Base-by-base conservation (phyloP, 139 green algal species). In the Chloropicon primus region DNA sequence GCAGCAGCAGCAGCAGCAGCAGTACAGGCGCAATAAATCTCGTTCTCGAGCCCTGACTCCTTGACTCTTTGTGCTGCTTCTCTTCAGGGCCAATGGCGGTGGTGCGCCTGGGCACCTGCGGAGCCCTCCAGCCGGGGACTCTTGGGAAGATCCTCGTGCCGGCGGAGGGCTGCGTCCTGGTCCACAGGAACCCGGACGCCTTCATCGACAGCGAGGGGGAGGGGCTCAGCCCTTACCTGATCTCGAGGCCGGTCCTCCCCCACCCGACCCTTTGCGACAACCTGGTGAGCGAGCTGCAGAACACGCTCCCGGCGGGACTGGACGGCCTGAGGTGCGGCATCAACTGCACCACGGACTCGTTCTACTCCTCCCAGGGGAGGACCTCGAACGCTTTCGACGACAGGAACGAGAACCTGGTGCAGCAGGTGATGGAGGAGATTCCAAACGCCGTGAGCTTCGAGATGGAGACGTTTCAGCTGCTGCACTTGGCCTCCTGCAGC, bases 401-500 rank as follows among this genome's bases (percentile, higher is more conserved):
- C 71, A 25, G 25, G 10, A 93, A 92, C 73, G 84, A 87, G n/a
- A 27, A 17, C 0, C 76, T 91, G 27, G 72, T 93, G 24, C 74
- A 54, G 2, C 74, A 86, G 2, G 76, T 90, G 72, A 78, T 87
- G 71, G 71, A 54, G 3, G 22, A 62, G 26, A 54, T 29, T 75
- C 24, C 27, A 84, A 27, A 27, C 84, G 53, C 77, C 81, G 24
- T 86, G 25, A 85, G 54, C 21, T 78, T 94, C n/a, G 90, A 94
- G 81, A 94, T 94, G 90, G 90, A 94, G 80, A 93, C 89, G 0
- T 92, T 92, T 62, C 86, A 92, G 26, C 80, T 94, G 76, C 81
- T 92, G 54, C 86, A 94, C 78, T 79, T 94, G 29, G 89, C 89
- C 1, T 72, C 85, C 0, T 90, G 85, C 78, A 86, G 79, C 71